Evolutionary conservation across 2,329 filamentous ascomycete species (phyloP).

Genomic region (Ceratocystis harringtonii): DNA sequence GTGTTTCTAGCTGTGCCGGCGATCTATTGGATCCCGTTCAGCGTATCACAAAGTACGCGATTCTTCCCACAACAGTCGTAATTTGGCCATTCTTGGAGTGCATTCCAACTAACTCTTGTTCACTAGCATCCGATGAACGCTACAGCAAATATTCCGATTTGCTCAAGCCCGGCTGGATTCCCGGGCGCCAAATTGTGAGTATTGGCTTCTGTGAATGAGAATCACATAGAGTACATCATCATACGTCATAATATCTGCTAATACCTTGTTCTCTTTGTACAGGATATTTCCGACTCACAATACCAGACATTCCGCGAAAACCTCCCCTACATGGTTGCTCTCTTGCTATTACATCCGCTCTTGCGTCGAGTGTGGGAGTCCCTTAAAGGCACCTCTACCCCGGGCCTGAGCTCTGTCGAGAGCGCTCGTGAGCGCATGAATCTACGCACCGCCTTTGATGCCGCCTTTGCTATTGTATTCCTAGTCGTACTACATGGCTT

Average conservation of each 20-base stretch:
- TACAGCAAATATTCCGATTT: slow-evolving; percentile 58
- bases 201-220: slow-evolving; percentile 17
- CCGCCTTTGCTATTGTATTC: slow-evolving; percentile 65
- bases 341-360: slow-evolving; percentile 66
- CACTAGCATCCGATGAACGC: slow-evolving; percentile 61
- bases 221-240: slow-evolving; percentile 11
- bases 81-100: background rate
- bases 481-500: slow-evolving; percentile 69
- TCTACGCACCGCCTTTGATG: slow-evolving; percentile 54
- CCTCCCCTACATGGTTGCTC: slow-evolving; percentile 59
- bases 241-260: background rate
- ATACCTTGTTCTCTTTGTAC: background rate
- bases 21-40: slow-evolving; percentile 84
- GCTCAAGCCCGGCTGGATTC: slow-evolving; percentile 77
- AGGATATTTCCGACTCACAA: slow-evolving; percentile 83
- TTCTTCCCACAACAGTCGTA: background rate
- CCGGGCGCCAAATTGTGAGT: slow-evolving; percentile 70
- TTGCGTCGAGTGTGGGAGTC: slow-evolving; percentile 57
- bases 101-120: slow-evolving; percentile 18
- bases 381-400: slow-evolving; percentile 20
- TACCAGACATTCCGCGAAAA: slow-evolving; percentile 77
- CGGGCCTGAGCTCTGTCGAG: slow-evolving; percentile 33
- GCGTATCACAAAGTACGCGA: slow-evolving; percentile 63
- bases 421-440: slow-evolving; percentile 46
- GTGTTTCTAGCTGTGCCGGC: slow-evolving; percentile 53